Evolutionary conservation across 2,329 filamentous ascomycete genomes (phyloP).

Genomic region (Aspergillus pseudonomiae): DNA sequence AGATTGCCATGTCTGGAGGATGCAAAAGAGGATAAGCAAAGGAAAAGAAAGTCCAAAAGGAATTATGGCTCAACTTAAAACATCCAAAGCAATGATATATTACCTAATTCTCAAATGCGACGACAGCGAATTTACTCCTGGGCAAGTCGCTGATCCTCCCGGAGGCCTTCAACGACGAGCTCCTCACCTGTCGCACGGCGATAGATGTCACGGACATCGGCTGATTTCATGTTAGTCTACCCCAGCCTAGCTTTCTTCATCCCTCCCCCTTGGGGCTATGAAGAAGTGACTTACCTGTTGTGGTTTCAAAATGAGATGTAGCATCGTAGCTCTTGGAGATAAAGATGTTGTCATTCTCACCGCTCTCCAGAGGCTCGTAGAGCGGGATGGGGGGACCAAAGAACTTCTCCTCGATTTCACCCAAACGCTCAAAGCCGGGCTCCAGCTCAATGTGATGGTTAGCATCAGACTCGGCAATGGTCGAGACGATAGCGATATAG

Average conservation of each 20-base stretch:
- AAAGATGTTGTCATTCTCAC: conserved; percentile 86
- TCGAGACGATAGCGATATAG: conserved; percentile 98
- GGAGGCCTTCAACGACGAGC: conserved; percentile 82
- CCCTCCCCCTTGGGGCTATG: not conserved
- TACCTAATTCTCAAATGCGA: conserved; percentile 19
- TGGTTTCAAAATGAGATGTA: conserved; percentile 95
- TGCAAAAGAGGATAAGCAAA: conserved; percentile 20
- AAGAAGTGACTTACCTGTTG: conserved; percentile 56
- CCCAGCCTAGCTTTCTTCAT: not conserved
- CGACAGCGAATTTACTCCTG: conserved; percentile 35
- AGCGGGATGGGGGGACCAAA: conserved; percentile 91
- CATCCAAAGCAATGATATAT: conserved; percentile 34
- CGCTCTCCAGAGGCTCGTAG: conserved; percentile 85
- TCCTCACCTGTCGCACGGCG: conserved; percentile 79
- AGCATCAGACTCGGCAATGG: conserved; percentile 85
- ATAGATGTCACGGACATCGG: conserved; percentile 96
- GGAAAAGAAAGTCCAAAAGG: conserved; percentile 25
- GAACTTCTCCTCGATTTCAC: conserved; percentile 94
- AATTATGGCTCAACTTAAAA: conserved; percentile 32
- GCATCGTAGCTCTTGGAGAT: conserved; percentile 99
- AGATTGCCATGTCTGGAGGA: conserved; percentile 8
- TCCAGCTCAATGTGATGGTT: conserved; percentile 97
- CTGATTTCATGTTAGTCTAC: conserved; percentile 49
- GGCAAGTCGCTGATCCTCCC: conserved; percentile 63
- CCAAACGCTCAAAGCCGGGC: conserved; percentile 87